These are phyloP conservation scores for Eimeria nieschulzi DNA, from an alignment of 169 alveolate genomes.

Conservation along the genomic window DNA sequence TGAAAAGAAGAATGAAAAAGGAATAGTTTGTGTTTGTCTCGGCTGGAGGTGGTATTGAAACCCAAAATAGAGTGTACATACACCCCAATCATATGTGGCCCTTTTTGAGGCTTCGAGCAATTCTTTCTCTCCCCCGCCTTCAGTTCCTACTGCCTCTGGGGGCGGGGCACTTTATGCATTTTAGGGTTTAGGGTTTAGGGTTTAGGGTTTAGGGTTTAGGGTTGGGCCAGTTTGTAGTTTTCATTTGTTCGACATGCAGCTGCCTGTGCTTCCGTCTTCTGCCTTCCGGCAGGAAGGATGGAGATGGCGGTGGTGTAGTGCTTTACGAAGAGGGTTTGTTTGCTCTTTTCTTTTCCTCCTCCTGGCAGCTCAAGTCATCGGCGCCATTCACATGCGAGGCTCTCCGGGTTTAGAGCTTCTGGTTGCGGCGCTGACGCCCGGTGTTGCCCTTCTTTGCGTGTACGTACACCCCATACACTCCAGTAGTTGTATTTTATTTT, in stretches of 20 bases:
- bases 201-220: constrained; percentile 1
- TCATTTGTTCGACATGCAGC: neutral
- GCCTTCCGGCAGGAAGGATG: neutral
- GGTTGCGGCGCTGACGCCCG: constrained; percentile 20
- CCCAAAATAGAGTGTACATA: too few species aligned
- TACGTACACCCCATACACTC: neutral
- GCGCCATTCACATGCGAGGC: constrained; percentile 8
- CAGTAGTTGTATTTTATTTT: too few species aligned
- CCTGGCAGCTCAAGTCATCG: neutral
- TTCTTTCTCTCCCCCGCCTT: too few species aligned
- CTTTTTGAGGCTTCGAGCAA: too few species aligned
- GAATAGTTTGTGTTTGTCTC: too few species aligned
- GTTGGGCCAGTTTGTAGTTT: neutral
- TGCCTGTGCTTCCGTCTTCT: neutral
- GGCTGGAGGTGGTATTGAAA: too few species aligned
- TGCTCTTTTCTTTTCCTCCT: neutral
- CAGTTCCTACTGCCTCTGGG: too few species aligned
- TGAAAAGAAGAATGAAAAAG: too few species aligned
- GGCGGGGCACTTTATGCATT: neutral
- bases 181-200: neutral
- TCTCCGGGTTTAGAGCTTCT: constrained; percentile 5
- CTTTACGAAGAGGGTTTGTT: neutral
- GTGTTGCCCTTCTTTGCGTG: constrained; percentile 3
- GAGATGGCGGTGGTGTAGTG: neutral
- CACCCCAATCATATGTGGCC: too few species aligned